These are phyloP conservation scores for Cladosporium sp. DNA, from an alignment of 2,329 filamentous ascomycete genomes.

Conservation along the genomic window DNA sequence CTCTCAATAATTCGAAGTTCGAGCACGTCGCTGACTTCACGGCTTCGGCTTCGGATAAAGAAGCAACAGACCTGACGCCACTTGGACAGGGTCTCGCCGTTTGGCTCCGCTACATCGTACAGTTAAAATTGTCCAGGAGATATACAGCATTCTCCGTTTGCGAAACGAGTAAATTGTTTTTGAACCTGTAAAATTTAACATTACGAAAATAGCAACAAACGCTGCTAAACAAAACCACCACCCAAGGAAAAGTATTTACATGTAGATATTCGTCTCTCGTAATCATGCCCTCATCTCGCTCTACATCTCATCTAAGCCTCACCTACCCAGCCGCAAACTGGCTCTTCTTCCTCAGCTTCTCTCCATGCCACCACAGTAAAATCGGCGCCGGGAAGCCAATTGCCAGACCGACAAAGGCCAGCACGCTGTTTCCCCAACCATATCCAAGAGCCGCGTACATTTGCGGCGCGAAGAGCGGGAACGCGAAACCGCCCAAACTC, in stretches of 20 bases:
- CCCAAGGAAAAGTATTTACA: slow-evolving; percentile 6
- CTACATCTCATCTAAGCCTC: slow-evolving; percentile 4
- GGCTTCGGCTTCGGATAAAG: background rate
- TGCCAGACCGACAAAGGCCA: slow-evolving; percentile 53
- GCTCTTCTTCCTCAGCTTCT: slow-evolving; percentile 33
- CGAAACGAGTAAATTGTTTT: no score
- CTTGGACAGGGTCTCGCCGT: background rate
- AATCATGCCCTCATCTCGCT: slow-evolving; percentile 2
- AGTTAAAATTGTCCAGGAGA: no score
- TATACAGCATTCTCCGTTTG: no score
- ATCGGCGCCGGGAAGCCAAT: slow-evolving; percentile 50
- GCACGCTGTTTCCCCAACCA: slow-evolving; percentile 50
- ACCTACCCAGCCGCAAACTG: slow-evolving; percentile 31
- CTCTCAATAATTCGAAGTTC: slow-evolving; percentile 7
- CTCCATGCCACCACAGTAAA: slow-evolving; percentile 40
- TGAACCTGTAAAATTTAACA: background rate
- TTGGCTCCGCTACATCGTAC: no score
- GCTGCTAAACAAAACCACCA: background rate
- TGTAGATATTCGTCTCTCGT: slow-evolving; percentile 11
- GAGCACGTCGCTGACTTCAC: slow-evolving; percentile 9
- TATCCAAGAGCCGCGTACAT: slow-evolving; percentile 45
- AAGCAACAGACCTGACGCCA: no score
- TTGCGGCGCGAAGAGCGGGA: slow-evolving; percentile 57
- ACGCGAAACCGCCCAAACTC: slow-evolving; percentile 53
- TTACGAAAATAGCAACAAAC: background rate